Evolutionary conservation across 805 yeast species (phyloP), one percentile per base, ranked within the genome.

Genomic region (Jamesozyma jinghongensis): DNA sequence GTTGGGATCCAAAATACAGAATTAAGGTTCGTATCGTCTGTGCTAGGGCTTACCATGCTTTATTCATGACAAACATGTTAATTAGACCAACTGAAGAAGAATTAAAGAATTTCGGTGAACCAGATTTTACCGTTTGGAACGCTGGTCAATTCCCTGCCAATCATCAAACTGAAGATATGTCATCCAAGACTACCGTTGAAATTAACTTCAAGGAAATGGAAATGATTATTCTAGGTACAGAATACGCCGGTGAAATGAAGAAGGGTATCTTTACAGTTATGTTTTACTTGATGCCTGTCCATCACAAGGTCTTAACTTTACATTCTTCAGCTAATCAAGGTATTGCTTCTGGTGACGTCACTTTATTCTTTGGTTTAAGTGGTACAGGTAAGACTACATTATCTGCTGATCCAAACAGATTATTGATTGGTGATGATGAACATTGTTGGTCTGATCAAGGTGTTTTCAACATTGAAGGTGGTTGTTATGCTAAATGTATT

Each of bases 121-220:
- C 98, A 39, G 97, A 90, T 63, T 90, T 90, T 73, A 88, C 97
- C 50, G 84, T 90, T 60, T 90, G 94, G 85, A 90, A 90, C 63
- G 97, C 96, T 40, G 98, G 98, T 59, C 94, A 86, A 62, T 90
- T 90, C 85, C 97, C 97, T 36, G 98, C 98, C 38, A 90, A 90
- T 68, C 80, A 85, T 44, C 85, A 79, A 74, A 90, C 98, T 44
- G 81, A 85, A 63, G 97, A 97, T 62, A 90, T 90, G 98, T 85
- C 97, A 44, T 88, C 97, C 28, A 70, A 88, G 49, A 87, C 97
- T 36, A 84, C 96, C 38, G 94, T 90, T 50, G 97, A 87, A 69
- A 87, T 90, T 62, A 90, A 90, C 70, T 90, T 90, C 75, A 84
- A 87, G 70, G 86, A 77, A 53, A 88, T 88, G 96, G 98, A 92